These are phyloP conservation scores for Didymella pinodella DNA, from an alignment of 2,329 filamentous ascomycete genomes.

Conservation along the genomic window DNA sequence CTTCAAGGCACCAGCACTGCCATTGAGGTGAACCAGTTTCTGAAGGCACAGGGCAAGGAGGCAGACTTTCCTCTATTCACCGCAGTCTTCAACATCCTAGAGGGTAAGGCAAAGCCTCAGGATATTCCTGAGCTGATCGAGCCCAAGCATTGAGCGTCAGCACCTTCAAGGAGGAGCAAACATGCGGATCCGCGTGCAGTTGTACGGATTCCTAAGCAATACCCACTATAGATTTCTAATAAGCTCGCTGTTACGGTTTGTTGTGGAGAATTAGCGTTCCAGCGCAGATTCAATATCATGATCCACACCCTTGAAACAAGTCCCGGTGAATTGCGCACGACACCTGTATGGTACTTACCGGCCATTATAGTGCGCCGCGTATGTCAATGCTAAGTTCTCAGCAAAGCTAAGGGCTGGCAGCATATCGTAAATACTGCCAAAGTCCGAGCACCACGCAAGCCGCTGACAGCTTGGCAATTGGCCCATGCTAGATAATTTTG, in stretches of 20 bases:
- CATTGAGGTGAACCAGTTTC: slow-evolving; percentile 86
- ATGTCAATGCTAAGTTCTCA: neutral
- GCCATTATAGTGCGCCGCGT: neutral
- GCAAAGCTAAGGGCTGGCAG: neutral
- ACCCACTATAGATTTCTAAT: slow-evolving; percentile 22
- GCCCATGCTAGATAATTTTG: neutral
- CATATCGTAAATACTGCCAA: slow-evolving; percentile 6
- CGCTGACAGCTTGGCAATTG: slow-evolving; percentile 15
- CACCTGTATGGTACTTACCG: neutral
- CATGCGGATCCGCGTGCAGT: slow-evolving; percentile 1
- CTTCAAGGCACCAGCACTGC: slow-evolving; percentile 94
- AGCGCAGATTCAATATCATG: neutral
- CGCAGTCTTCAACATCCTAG: slow-evolving; percentile 81
- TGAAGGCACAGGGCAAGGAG: slow-evolving; percentile 79
- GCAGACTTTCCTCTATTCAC: slow-evolving; percentile 91
- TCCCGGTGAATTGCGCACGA: slow-evolving; percentile 4
- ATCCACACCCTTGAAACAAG: neutral
- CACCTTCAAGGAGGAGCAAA: slow-evolving; percentile 1
- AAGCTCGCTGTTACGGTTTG: slow-evolving; percentile 2
- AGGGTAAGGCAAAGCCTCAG: slow-evolving; percentile 77
- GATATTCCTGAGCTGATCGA: slow-evolving; percentile 76
- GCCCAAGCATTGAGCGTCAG: slow-evolving; percentile 36
- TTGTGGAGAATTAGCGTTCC: neutral
- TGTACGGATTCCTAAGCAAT: slow-evolving; percentile 19
- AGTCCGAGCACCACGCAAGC: slow-evolving; percentile 10